Base-by-base conservation (phyloP, 306 rosid species). In the Senna tora region DNA sequence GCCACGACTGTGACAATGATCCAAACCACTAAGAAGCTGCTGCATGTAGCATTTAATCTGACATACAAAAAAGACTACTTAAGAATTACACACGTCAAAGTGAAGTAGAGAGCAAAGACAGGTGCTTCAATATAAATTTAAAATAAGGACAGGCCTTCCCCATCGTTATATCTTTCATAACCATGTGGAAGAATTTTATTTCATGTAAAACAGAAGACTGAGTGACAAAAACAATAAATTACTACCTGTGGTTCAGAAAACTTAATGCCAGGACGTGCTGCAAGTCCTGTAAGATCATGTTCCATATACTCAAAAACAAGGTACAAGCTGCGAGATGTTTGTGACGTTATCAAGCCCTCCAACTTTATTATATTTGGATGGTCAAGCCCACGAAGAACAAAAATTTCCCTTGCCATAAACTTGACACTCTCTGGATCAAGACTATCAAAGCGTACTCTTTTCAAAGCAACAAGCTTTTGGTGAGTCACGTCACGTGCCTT, bases 371-470 rank as follows among this genome's bases (percentile, higher is more conserved):
- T 66, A 72, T 94, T 91, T 36, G 88, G 98, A 83, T 93, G 98
- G 80, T 91, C 89, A 71, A 93, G 98, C 81, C 91, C 80, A 47
- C 97, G 97, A 71, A 91, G 89, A 75, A 94, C 74, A 77, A 91
- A 72, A 60, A 94, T 94, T 79, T 94, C 98, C 79, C 98, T 85
- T 57, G 98, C 96, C 98, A 94, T 94, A 55, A 94, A 94, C 86
- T 79, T 89, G 74, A 94, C 92, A 75, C 98, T 94, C 84, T 94
- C 98, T 14, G 73, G 68, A 69, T 94, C 98, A 38, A 86, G 90
- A 84, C 84, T 87, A 81, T 93, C 98, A 65, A 93, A 93, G 56
- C 97, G 88, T 16, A 93, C 97, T 75, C 86, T 86, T 75, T 93
- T 93, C 83, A 93, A 80, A 66, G 98, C 98, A 62, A 93, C 97